A percentile compares a stretch with the other conserved stretches of the same genome.
These are phyloP conservation scores for Cantharellus cinnabarinus DNA, from an alignment of 768 basidiomycete species.

Conservation along the genomic window DNA sequence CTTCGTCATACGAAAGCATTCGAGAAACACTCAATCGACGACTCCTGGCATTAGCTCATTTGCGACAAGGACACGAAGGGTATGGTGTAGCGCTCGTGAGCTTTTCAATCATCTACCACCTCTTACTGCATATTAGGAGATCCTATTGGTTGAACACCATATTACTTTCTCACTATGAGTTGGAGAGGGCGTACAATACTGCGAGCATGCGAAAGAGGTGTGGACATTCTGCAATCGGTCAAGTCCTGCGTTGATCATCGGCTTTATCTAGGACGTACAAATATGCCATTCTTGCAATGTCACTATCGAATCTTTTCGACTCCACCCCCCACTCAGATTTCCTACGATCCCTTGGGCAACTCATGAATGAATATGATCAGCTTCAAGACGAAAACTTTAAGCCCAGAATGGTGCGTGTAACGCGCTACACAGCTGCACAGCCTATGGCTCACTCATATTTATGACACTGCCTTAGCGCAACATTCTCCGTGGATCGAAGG, in stretches of 20 bases:
- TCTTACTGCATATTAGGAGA: slow-evolving; percentile 26
- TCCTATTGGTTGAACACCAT: slow-evolving; percentile 83
- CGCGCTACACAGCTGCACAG: neutral
- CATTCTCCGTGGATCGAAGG: slow-evolving; percentile 35
- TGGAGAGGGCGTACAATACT: slow-evolving; percentile 57
- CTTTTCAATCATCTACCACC: slow-evolving; percentile 1
- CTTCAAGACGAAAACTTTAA: slow-evolving; percentile 53
- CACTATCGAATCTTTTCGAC: slow-evolving; percentile 62
- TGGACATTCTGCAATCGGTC: slow-evolving; percentile 9
- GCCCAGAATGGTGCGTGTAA: slow-evolving; percentile 41
- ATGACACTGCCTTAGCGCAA: slow-evolving; percentile 16
- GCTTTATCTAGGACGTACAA: slow-evolving; percentile 40
- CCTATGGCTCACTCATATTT: too few species aligned
- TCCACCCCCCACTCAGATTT: slow-evolving; percentile 65
- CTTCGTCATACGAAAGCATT: slow-evolving; percentile 36
- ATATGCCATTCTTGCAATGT: slow-evolving; percentile 73
- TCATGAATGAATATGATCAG: slow-evolving; percentile 59
- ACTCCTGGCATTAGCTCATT: slow-evolving; percentile 65
- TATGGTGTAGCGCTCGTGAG: slow-evolving; percentile 19
- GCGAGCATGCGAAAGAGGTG: slow-evolving; percentile 61
- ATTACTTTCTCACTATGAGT: slow-evolving; percentile 49
- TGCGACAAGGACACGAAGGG: slow-evolving; percentile 76
- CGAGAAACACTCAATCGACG: slow-evolving; percentile 67
- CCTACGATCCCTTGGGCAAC: slow-evolving; percentile 49
- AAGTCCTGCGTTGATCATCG: neutral